A percentile compares a stretch with the other conserved stretches of the same genome.
phyloP scores from a whole-genome alignment of 192 early-diverging fungal species.

The Mortierella hygrophila region DNA sequence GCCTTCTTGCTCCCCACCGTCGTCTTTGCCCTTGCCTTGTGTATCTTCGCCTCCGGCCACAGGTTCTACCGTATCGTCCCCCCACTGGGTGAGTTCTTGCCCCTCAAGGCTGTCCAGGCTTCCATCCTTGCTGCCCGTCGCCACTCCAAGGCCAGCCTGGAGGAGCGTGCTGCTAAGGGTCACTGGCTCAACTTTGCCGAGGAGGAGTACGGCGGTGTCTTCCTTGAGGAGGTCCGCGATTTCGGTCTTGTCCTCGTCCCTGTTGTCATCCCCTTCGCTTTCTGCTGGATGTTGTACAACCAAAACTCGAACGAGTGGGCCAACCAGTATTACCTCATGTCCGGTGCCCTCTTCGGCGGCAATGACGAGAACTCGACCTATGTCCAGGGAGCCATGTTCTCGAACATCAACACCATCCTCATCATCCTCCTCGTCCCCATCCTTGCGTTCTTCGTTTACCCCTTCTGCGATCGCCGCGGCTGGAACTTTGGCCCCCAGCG shows the following conservation, averaged over 20 bases:
- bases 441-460: constrained; percentile 65
- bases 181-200: constrained; percentile 60
- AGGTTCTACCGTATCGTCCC: constrained; percentile 73
- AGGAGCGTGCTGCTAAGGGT: constrained; percentile 45
- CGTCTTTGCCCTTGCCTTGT: constrained; percentile 57
- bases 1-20: constrained; percentile 57
- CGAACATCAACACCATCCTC: constrained; percentile 60
- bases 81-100: constrained; percentile 69
- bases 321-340: constrained; percentile 56
- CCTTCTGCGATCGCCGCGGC: constrained; percentile 58
- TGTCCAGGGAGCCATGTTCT: constrained; percentile 36
- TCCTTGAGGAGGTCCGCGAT: constrained; percentile 44
- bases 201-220: constrained; percentile 56
- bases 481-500: constrained; percentile 57
- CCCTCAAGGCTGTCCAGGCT: constrained; percentile 55
- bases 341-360: constrained; percentile 47
- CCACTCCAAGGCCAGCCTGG: constrained; percentile 19
- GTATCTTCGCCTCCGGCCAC: constrained; percentile 64
- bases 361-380: constrained; percentile 1
- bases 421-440: constrained; percentile 67
- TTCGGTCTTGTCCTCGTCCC: constrained; percentile 46
- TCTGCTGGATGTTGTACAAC: constrained; percentile 59
- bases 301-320: constrained; percentile 58
- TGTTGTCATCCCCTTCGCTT: constrained; percentile 42
- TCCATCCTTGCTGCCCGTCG: constrained; percentile 30